Evolutionary conservation across 1,284 basidiomycete species (phyloP), one percentile per base, ranked within the genome.

Genomic region (Volvariella volvacea): DNA sequence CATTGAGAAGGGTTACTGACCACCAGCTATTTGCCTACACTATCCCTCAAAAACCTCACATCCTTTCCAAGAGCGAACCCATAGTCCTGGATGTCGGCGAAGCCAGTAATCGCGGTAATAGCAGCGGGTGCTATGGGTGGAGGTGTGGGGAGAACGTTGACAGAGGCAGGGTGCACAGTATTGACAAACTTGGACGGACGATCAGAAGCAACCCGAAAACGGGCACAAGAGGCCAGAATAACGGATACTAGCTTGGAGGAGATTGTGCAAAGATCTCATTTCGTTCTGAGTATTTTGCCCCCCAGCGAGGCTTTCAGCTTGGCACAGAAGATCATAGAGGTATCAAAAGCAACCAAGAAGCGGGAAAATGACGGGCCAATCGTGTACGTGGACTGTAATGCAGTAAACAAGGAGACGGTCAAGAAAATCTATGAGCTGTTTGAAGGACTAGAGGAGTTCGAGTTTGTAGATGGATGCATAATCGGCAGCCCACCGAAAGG

Each of bases 361-460:
- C 47, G 45, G 42, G 31, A 42, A 1, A 47, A 45, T 30, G 46
- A 50, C 33, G 41, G 46, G 19, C 48, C 51, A 19, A 50, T 65
- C 3, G 52, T 70, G 21, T 80, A 74, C 54, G 76, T 64, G n/a
- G 78, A 80, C 54, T 79, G 76, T 53, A 81, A 82, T 48, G 76
- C 78, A 4, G 68, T 80, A 37, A 77, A 64, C 54, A 73, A 76
- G 1, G 61, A 63, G 46, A 75, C 74, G 7, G 70, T 68, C 42
- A 71, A 72, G 54, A 57, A 51, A 22, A 76, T 82, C 36, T 68
- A 70, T 3, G 54, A 48, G 16, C 55, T 76, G 21, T 78, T 82
- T 50, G 34, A 16, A 16, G 34, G 34, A 20, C 41, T 52, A 4
- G 63, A 57, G 3, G 64, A 63, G 2, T 50, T 75, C 44, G 55